Conservation (phyloP, 106 monocot genomes). For the Acorus gramineus region DNA sequence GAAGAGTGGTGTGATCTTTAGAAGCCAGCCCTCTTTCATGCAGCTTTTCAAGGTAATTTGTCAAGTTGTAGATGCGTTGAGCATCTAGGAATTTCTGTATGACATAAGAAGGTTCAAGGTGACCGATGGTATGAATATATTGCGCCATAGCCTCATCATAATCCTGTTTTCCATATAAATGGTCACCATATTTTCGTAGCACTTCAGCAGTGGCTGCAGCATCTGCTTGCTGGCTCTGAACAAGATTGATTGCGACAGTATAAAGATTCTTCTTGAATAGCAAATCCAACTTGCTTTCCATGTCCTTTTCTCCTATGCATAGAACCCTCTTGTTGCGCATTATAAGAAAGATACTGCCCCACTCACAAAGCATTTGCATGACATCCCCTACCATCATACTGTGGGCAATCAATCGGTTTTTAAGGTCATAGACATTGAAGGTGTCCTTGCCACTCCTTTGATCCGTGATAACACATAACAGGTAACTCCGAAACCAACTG, state of each 20-base stretch:
- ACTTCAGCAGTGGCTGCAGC: constrained; percentile 92
- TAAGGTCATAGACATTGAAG: constrained; percentile 93
- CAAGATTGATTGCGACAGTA: constrained; percentile 92
- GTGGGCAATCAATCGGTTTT: constrained; percentile 85
- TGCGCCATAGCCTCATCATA: constrained; percentile 96
- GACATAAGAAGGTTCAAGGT: constrained; percentile 97
- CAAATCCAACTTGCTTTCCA: constrained; percentile 99
- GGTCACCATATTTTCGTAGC: constrained; percentile 90
- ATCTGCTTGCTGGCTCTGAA: constrained; percentile 95
- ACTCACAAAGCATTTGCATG: constrained; percentile 84
- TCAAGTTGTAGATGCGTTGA: constrained; percentile 83
- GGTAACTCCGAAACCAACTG: constrained; percentile 95
- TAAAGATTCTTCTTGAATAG: constrained; percentile 95
- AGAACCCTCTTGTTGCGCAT: constrained; percentile 69
- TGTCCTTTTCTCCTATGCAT: constrained; percentile 91
- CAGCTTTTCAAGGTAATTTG: constrained; percentile 86
- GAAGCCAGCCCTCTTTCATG: constrained; percentile 83
- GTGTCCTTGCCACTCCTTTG: constrained; percentile 38
- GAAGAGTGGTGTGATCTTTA: constrained; percentile 95
- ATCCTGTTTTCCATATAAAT: constrained; percentile 85
- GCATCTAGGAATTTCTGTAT: constrained; percentile 99
- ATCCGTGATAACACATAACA: constrained; percentile 75
- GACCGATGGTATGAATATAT: constrained; percentile 86
- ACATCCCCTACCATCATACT: constrained; percentile 78
- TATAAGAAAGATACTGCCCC: constrained; percentile 88